Evolutionary conservation across 2,329 filamentous ascomycete genomes (phyloP).

Genomic region (Amauroascus verrucosus): DNA sequence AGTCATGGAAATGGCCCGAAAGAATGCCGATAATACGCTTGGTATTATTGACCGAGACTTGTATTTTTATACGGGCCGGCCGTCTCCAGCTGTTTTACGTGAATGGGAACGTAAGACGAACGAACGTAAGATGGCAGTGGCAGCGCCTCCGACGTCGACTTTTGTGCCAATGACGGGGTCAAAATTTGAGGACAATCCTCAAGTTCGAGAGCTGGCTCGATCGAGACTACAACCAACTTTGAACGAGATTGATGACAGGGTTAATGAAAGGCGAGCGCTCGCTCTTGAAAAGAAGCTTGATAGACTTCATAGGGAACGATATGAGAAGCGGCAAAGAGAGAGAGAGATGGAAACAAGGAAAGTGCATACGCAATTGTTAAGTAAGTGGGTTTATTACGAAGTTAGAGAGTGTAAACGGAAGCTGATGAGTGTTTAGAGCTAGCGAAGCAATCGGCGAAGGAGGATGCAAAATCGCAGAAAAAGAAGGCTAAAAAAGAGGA

Average conservation of each 20-base stretch:
- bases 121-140: slow-evolving; percentile 8
- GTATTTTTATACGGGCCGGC: slow-evolving; percentile 25
- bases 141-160: slow-evolving; percentile 4
- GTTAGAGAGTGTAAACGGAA: neutral
- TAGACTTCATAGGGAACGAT: slow-evolving; percentile 1
- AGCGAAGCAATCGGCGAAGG: neutral
- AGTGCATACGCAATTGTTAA: slow-evolving; percentile 5
- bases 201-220: slow-evolving; percentile 64
- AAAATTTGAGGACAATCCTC: slow-evolving; percentile 22
- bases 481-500: neutral
- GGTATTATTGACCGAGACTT: slow-evolving; percentile 5
- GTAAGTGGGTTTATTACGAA: neutral
- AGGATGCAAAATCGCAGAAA: neutral
- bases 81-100: slow-evolving; percentile 12
- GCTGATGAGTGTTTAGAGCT: neutral
- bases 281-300: slow-evolving; percentile 12
- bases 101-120: slow-evolving; percentile 13
- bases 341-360: slow-evolving; percentile 10
- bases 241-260: slow-evolving; percentile 9
- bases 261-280: slow-evolving; percentile 1
- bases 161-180: slow-evolving; percentile 5
- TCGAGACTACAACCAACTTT: slow-evolving; percentile 11
- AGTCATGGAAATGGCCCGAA: slow-evolving; percentile 4
- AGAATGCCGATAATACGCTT: slow-evolving; percentile 5
- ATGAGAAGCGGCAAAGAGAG: neutral